Evolutionary conservation across 2,329 filamentous ascomycete species (phyloP).

Genomic region (Ophiostoma australiae): DNA sequence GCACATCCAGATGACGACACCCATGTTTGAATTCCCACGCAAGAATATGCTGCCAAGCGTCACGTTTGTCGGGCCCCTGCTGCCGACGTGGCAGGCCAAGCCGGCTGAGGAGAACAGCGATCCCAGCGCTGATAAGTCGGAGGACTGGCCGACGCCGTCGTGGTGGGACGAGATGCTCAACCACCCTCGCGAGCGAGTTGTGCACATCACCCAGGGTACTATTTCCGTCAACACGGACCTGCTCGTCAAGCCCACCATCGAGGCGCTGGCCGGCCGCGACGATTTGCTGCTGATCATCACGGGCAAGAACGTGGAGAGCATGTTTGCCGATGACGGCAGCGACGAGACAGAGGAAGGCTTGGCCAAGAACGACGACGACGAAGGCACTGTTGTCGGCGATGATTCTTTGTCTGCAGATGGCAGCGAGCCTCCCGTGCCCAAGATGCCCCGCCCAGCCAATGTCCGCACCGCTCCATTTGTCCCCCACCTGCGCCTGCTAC

Average conservation of each 20-base stretch:
- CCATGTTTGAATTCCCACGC: conserved; percentile 28
- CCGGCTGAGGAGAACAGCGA: neutral
- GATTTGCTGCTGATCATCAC: conserved; percentile 25
- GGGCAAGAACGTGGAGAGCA: conserved; percentile 21
- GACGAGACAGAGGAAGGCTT: neutral
- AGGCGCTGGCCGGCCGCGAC: conserved; percentile 22
- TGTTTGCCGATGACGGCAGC: conserved; percentile 15
- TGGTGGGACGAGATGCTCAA: conserved; percentile 30
- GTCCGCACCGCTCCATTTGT: conserved; percentile 25
- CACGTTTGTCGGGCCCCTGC: conserved; percentile 25
- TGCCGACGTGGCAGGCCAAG: conserved; percentile 12
- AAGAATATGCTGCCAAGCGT: conserved; percentile 23
- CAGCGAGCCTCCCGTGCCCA: neutral
- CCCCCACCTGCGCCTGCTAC: conserved; percentile 27
- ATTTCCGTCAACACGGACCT: conserved; percentile 23
- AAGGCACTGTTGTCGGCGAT: neutral
- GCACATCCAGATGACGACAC: conserved; percentile 35
- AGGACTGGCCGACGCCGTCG: conserved; percentile 17
- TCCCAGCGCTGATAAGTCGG: neutral
- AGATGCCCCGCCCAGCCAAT: conserved; percentile 21
- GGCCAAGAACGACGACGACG: neutral
- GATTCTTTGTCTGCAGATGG: neutral
- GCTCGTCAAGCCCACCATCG: conserved; percentile 27
- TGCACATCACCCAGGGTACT: conserved; percentile 29
- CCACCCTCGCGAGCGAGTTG: conserved; percentile 26